A percentile compares a stretch with the other conserved stretches of the same genome.
Evolutionary conservation across 768 basidiomycete genomes (phyloP).

Genomic region (Candolleomyces efflorescens): DNA sequence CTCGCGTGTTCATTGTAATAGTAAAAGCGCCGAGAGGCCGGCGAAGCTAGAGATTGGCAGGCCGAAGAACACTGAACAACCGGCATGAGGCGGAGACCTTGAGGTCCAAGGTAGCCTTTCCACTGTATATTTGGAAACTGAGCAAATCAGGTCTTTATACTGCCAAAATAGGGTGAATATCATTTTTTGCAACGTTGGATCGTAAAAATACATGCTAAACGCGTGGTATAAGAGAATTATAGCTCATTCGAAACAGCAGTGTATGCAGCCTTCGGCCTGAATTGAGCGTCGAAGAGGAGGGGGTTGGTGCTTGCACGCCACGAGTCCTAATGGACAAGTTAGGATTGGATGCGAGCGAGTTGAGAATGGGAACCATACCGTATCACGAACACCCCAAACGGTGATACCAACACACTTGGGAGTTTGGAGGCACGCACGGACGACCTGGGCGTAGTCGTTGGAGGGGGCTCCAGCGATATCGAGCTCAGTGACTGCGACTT

Average conservation of each 20-base stretch:
- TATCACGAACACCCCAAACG: constrained; percentile 45
- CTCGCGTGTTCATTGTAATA: background rate
- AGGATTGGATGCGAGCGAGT: background rate
- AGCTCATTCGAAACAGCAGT: constrained; percentile 6
- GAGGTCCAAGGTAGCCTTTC: background rate
- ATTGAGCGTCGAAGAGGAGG: constrained; percentile 23
- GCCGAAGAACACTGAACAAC: background rate
- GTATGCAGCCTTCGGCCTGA: constrained; percentile 23
- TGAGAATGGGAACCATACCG: constrained; percentile 20
- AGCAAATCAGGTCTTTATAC: background rate
- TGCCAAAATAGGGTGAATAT: background rate
- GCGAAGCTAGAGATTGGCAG: background rate
- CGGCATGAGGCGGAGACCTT: background rate
- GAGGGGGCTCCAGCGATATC: constrained; percentile 34
- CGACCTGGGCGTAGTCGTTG: constrained; percentile 40
- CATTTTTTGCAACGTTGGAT: background rate
- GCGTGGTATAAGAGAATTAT: background rate
- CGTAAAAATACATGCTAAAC: background rate
- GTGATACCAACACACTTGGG: constrained; percentile 42
- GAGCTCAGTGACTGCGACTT: constrained; percentile 46
- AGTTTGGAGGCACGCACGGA: constrained; percentile 40
- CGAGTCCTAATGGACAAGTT: constrained; percentile 18
- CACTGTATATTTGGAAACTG: background rate
- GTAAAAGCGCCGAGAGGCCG: background rate
- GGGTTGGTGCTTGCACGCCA: constrained; percentile 20